These are phyloP conservation scores for Aspergillus coremiiformis DNA, from an alignment of 495 filamentous ascomycete genomes.

Conservation along the genomic window DNA sequence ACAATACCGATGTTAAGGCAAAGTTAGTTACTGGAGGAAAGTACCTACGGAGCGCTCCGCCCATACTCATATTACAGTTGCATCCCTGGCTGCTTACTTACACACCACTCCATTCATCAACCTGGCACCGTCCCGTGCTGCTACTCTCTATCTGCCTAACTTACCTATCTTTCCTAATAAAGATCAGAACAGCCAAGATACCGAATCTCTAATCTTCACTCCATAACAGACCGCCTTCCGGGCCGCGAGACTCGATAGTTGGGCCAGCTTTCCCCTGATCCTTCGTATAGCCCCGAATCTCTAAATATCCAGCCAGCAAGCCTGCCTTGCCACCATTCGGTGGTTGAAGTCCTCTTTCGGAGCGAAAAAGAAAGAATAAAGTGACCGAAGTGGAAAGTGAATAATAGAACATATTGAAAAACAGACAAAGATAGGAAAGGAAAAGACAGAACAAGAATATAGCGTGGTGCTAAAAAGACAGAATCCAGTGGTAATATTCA, in stretches of 20 bases:
- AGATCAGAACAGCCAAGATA: not conserved
- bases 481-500: not conserved
- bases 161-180: not conserved
- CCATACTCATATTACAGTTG: not conserved
- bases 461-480: not conserved
- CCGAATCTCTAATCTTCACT: not conserved
- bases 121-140: not conserved
- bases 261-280: not conserved
- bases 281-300: not conserved
- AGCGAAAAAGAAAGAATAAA: too few relatives aligned
- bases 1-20: not conserved
- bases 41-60: not conserved
- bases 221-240: not conserved
- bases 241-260: not conserved
- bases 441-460: not conserved
- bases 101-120: not conserved
- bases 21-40: not conserved
- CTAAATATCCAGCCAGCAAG: not conserved
- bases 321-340: constrained; percentile 4
- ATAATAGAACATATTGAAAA: not conserved
- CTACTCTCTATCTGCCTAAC: not conserved
- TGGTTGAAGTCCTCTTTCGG: constrained; percentile 13
- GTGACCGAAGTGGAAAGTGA: not conserved
- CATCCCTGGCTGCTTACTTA: constrained; percentile 9
- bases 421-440: too few relatives aligned